Evolutionary conservation across 176 grass and related monocot genomes (phyloP).

Genomic region (Ampelocalamus luodianensis): DNA sequence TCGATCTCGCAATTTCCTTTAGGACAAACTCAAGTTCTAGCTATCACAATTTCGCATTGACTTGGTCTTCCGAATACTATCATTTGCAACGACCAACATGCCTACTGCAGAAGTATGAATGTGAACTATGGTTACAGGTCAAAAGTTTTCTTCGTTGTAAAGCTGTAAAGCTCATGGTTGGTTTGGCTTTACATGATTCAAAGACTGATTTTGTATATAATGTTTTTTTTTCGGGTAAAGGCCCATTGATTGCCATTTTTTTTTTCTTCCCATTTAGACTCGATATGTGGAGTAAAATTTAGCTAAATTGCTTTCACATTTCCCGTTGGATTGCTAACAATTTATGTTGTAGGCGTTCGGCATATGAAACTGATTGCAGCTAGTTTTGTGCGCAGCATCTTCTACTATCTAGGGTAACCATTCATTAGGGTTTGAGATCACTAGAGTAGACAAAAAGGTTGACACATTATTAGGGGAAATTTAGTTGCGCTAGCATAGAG

Average conservation of each 20-base stretch:
- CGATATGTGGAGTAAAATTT: neutral
- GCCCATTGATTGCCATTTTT: neutral
- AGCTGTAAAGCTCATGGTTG: no score
- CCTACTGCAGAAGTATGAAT: no score
- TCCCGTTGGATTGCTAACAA: neutral
- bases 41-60: neutral
- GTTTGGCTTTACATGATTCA: no score
- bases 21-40: neutral
- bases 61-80: neutral
- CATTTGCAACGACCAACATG: no score
- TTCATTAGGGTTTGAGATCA: neutral
- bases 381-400: neutral
- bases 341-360: no score
- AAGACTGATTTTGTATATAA: no score
- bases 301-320: neutral
- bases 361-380: no score
- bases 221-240: no score
- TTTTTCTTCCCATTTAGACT: neutral
- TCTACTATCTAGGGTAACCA: neutral
- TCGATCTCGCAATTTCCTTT: neutral
- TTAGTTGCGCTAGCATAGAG: neutral
- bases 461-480: neutral
- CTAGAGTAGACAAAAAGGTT: neutral
- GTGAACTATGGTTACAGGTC: no score
- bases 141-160: no score